Conservation (phyloP, 805 yeast species). For the Debaryomyces hansenii region DNA sequence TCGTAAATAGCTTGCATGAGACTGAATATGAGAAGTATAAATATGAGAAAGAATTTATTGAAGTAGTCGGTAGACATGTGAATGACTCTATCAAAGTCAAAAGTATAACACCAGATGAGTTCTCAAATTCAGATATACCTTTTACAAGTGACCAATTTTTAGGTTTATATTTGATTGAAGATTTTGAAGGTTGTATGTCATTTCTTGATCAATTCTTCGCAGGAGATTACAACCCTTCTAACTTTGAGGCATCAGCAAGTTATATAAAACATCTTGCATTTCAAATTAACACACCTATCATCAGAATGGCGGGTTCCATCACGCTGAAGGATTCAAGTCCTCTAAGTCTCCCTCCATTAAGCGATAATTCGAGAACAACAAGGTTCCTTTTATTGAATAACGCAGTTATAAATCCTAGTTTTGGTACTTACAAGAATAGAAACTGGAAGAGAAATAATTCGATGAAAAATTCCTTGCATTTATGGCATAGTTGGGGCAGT, state of each 20-base stretch:
- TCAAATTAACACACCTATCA: conserved; percentile 1
- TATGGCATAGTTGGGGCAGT: conserved; percentile 3
- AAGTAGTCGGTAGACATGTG: not conserved
- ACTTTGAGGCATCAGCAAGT: not conserved
- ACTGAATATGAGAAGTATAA: not conserved
- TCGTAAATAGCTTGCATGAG: not conserved
- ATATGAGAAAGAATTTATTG: not conserved
- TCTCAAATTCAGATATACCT: not conserved
- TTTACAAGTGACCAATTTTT: not conserved
- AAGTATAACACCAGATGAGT: not conserved
- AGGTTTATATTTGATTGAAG: not conserved
- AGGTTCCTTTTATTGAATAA: conserved; percentile 4
- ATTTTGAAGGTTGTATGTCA: not conserved
- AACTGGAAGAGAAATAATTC: conserved; percentile 2
- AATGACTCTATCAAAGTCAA: not conserved
- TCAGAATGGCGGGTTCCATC: not conserved
- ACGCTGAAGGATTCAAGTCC: not conserved
- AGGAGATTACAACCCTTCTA: not conserved
- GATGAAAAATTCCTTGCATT: not conserved
- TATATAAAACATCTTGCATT: not conserved
- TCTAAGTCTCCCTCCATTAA: conserved; percentile 8
- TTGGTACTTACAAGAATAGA: not conserved
- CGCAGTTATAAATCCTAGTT: conserved; percentile 2
- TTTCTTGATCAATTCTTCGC: not conserved
- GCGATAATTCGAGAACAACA: conserved; percentile 5